Base-by-base conservation (phyloP, 495 filamentous ascomycete species). In the Alectoria sarmentosa region DNA sequence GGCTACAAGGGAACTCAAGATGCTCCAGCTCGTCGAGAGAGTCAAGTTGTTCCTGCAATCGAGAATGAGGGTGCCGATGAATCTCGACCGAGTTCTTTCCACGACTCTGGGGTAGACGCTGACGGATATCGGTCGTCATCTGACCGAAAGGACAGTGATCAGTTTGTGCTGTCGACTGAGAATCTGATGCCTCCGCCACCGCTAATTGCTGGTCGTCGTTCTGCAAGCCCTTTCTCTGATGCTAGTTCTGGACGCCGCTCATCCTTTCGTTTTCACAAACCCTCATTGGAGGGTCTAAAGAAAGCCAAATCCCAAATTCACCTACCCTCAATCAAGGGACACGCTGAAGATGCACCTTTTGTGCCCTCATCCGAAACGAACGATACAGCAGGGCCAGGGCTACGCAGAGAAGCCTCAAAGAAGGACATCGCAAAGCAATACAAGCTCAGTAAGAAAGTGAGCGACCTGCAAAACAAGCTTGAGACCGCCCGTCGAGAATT, bases 401-500 rank as follows among this genome's bases (percentile, higher is more conserved):
- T 85, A 26, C 78, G 77, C 17, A 79, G 77, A 49, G 78, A 83
- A 54, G 76, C 80, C 26, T 87, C 83, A 0, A 82, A 80, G 65
- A 85, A 82, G 70, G 85, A 90, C 61, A 71, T 88, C 9, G 76
- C 79, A 32, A 83, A 82, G 66, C 84, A 87, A 65, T 77, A 80
- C 42, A 88, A 84, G 69, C 75, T 90, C 36, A 74, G 80, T 60
- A 86, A 87, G 76, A 78, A 80, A 46, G 85, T 89, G 58, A 88
- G 84, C 70, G 80, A 88, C 69, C 77, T 89, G 2, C 86, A 90
- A 67, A 72, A 76, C 34, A 87, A 88, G 71, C 76, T 89, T 4
- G 74, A 82, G 17, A 73, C 74, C 39, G 84, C 85, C 6, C 80
- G 85, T 21, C 79, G 78, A 26, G 80, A 90, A 69, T 77, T 89